Conservation (phyloP, 108 stramenopile genomes). For the Phaeodactylum tricornutum region DNA sequence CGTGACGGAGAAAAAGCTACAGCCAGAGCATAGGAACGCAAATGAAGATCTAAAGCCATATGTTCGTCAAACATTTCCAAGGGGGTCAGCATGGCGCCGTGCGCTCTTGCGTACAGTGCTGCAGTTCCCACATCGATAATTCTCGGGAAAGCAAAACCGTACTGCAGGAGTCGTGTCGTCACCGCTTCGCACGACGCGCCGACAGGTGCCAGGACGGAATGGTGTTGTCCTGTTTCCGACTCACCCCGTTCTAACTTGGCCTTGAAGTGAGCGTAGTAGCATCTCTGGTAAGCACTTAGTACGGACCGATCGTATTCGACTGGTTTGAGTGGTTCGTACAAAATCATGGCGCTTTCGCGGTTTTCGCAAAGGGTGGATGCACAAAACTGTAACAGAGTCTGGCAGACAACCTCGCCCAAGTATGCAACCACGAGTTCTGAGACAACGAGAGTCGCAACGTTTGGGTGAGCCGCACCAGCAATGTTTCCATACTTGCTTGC, state of each 20-base stretch:
- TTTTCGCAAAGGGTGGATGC: slow-evolving; percentile 2
- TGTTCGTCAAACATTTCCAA: slow-evolving; percentile 73
- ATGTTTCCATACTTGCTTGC: neutral
- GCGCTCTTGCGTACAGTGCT: neutral
- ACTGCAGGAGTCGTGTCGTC: neutral
- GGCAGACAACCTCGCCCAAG: slow-evolving; percentile 19
- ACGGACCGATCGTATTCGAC: slow-evolving; percentile 14
- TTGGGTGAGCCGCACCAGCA: slow-evolving; percentile 3
- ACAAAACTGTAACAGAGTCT: slow-evolving; percentile 21
- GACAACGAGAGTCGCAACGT: slow-evolving; percentile 42
- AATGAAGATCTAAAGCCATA: slow-evolving; percentile 47
- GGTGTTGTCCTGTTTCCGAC: slow-evolving; percentile 4
- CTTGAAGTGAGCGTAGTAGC: slow-evolving; percentile 40
- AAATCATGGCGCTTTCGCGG: slow-evolving; percentile 28
- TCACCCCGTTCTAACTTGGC: slow-evolving; percentile 41
- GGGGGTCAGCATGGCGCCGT: slow-evolving; percentile 8
- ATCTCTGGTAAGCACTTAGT: slow-evolving; percentile 30
- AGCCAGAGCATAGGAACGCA: slow-evolving; percentile 44
- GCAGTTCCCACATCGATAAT: neutral
- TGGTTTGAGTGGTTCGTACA: slow-evolving; percentile 36
- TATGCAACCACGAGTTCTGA: slow-evolving; percentile 73
- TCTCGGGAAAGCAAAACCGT: neutral
- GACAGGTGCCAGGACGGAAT: neutral
- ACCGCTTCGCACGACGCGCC: neutral
- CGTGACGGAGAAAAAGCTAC: slow-evolving; percentile 12